Evolutionary conservation across 257 asterid genomes (phyloP).

Genomic region (Nicotiana tabacum): DNA sequence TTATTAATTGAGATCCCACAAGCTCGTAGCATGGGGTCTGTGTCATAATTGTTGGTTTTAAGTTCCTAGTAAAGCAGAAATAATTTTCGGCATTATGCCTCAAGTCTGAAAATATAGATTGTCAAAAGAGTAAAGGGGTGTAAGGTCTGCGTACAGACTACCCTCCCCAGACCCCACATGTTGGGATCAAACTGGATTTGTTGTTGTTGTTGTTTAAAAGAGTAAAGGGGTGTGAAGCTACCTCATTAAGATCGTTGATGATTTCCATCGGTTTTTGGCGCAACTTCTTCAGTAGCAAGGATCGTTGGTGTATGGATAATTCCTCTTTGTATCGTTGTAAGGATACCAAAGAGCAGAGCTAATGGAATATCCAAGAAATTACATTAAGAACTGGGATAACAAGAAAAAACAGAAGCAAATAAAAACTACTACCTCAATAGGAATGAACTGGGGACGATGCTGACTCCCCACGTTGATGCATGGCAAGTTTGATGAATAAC

Average conservation of each 20-base stretch:
- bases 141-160: neutral
- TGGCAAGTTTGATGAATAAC: constrained; percentile 42
- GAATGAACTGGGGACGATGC: constrained; percentile 28
- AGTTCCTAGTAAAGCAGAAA: constrained; percentile 23
- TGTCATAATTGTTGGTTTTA: constrained; percentile 22
- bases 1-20: constrained; percentile 37
- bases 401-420: neutral
- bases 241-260: constrained; percentile 31
- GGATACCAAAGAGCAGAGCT: constrained; percentile 47
- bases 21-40: constrained; percentile 33
- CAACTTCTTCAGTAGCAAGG: constrained; percentile 29
- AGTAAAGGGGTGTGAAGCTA: constrained; percentile 11
- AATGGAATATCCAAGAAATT: neutral
- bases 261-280: constrained; percentile 44
- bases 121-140: neutral
- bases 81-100: neutral
- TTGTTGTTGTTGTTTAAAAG: too few relatives aligned
- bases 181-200: too few relatives aligned
- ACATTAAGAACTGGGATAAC: neutral
- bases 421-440: constrained; percentile 37
- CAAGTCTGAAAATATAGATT: neutral
- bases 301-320: constrained; percentile 29
- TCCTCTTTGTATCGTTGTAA: constrained; percentile 37
- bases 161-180: too few relatives aligned
- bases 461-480: constrained; percentile 48